A percentile compares a stretch with the other conserved stretches of the same genome.
Evolutionary conservation across 1,139 yeast genomes (phyloP).

Genomic region (Citeromyces hawaiiensis): DNA sequence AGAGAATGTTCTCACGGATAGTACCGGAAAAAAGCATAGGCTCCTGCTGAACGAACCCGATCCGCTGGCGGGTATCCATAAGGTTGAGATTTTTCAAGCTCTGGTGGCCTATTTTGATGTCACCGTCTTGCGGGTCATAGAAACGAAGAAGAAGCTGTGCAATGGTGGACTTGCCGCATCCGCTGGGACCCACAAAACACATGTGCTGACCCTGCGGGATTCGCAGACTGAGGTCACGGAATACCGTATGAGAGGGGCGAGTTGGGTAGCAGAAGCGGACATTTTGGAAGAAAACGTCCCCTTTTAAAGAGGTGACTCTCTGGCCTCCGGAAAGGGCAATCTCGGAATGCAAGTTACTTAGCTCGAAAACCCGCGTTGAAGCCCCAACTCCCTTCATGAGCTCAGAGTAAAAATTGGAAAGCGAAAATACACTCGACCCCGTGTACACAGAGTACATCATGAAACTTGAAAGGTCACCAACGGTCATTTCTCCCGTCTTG

Average conservation of each 20-base stretch:
- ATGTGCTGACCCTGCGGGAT: slow-evolving; percentile 66
- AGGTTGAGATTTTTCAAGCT: slow-evolving; percentile 54
- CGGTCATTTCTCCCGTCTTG: slow-evolving; percentile 31
- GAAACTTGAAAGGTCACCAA: slow-evolving; percentile 45
- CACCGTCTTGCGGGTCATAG: slow-evolving; percentile 44
- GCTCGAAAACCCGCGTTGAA: slow-evolving; percentile 41
- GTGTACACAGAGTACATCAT: slow-evolving; percentile 51
- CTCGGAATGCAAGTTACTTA: slow-evolving; percentile 32
- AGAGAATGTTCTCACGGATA: slow-evolving; percentile 65
- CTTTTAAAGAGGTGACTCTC: slow-evolving; percentile 18
- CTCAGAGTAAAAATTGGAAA: slow-evolving; percentile 46
- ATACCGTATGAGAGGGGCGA: slow-evolving; percentile 61
- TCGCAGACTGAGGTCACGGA: slow-evolving; percentile 46
- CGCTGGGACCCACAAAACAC: slow-evolving; percentile 86
- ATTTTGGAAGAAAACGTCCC: slow-evolving; percentile 51
- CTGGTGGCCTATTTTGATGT: slow-evolving; percentile 51
- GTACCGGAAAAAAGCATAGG: slow-evolving; percentile 74
- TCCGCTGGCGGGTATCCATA: slow-evolving; percentile 55
- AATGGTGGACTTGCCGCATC: slow-evolving; percentile 84
- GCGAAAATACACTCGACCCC: slow-evolving; percentile 44
- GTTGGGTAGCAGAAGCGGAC: slow-evolving; percentile 80
- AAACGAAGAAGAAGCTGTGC: slow-evolving; percentile 63
- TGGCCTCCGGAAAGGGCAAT: slow-evolving; percentile 30
- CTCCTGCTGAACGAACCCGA: slow-evolving; percentile 85
- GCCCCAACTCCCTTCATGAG: slow-evolving; percentile 55